Conservation (phyloP, 805 yeast species). For the Ogataea paraovalis region DNA sequence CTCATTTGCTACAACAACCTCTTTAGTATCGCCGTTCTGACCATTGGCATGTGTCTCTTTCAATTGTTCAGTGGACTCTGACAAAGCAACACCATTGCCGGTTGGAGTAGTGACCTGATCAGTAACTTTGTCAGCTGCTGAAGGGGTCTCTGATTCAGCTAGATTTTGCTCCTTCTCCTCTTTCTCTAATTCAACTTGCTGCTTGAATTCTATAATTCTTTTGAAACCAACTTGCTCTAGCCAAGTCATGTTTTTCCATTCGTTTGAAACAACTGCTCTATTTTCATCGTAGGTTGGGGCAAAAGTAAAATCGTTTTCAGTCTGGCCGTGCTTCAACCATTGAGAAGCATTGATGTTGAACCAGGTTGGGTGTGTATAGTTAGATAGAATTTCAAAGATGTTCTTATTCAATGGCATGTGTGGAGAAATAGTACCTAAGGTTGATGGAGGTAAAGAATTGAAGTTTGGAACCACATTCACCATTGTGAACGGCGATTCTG, state of each 20-base stretch:
- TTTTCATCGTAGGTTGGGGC: slow-evolving; percentile 66
- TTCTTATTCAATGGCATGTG: slow-evolving; percentile 9
- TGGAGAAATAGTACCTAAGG: slow-evolving; percentile 39
- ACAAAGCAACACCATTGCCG: not conserved
- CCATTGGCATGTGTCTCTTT: not conserved
- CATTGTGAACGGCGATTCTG: slow-evolving; percentile 49
- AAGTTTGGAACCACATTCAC: slow-evolving; percentile 64
- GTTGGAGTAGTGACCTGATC: not conserved
- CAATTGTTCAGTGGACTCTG: not conserved
- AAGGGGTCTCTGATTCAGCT: not conserved
- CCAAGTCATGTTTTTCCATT: slow-evolving; percentile 50
- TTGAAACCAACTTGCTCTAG: slow-evolving; percentile 49
- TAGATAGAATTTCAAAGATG: slow-evolving; percentile 44
- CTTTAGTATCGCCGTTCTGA: not conserved
- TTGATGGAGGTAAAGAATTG: slow-evolving; percentile 33
- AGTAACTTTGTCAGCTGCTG: not conserved
- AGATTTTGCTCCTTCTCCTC: not conserved
- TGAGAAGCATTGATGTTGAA: slow-evolving; percentile 57
- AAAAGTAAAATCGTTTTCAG: slow-evolving; percentile 45
- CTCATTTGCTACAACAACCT: not conserved
- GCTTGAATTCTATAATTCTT: slow-evolving; percentile 26
- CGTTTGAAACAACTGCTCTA: slow-evolving; percentile 48
- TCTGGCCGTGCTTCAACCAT: slow-evolving; percentile 50
- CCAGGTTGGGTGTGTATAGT: slow-evolving; percentile 61
- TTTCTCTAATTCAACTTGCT: slow-evolving; percentile 8